Conservation (phyloP, 768 basidiomycete genomes). For the Pleurotus eryngii region DNA sequence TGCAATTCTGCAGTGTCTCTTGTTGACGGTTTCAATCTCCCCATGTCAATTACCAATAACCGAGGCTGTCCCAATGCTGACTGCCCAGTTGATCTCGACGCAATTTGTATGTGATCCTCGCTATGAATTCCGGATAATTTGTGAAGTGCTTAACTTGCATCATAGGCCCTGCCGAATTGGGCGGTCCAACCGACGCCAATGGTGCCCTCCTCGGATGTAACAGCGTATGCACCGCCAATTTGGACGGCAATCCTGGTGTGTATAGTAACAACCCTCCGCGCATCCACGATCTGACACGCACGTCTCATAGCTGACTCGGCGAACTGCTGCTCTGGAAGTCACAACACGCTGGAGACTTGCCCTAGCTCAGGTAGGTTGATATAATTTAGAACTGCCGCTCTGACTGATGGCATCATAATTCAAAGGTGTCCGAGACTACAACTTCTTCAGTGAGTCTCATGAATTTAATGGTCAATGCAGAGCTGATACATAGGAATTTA, state of each 20-base stretch:
- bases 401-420: neutral
- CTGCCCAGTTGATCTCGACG: conserved; percentile 60
- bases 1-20: conserved; percentile 44
- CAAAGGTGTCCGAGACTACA: conserved; percentile 21
- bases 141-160: neutral
- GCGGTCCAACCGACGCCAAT: conserved; percentile 43
- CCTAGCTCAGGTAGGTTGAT: conserved; percentile 25
- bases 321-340: conserved; percentile 33
- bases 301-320: conserved; percentile 16
- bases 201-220: conserved; percentile 53
- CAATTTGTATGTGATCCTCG: conserved; percentile 38
- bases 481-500: neutral
- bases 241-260: conserved; percentile 26
- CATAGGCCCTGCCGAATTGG: conserved; percentile 31
- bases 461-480: neutral
- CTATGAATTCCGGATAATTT: neutral
- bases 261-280: neutral
- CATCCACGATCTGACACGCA: too few relatives aligned
- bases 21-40: conserved; percentile 66
- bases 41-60: conserved; percentile 54
- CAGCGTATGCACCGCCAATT: conserved; percentile 43
- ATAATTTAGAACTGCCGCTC: conserved; percentile 1
- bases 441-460: conserved; percentile 18
- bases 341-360: conserved; percentile 31
- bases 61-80: conserved; percentile 49